These are phyloP conservation scores for Ilex asprella DNA, from an alignment of 257 asterid genomes.

Conservation along the genomic window DNA sequence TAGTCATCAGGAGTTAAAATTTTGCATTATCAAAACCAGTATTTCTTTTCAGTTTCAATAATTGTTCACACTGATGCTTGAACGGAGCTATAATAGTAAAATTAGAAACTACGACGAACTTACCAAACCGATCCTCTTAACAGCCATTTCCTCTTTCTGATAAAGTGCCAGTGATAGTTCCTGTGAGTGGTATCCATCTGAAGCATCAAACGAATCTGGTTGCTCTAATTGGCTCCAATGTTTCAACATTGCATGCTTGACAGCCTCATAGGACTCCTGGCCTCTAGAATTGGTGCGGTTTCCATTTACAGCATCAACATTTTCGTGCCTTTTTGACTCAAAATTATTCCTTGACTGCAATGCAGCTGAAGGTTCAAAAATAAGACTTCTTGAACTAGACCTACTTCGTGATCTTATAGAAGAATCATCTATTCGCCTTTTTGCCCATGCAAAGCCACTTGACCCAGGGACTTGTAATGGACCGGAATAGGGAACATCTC, in stretches of 20 bases:
- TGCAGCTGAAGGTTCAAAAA: constrained; percentile 56
- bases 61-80: too few relatives aligned
- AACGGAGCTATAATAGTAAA: not conserved
- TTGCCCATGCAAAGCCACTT: constrained; percentile 97
- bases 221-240: constrained; percentile 79
- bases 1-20: too few relatives aligned
- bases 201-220: constrained; percentile 66
- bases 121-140: constrained; percentile 64
- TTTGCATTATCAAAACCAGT: too few relatives aligned
- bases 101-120: constrained; percentile 7
- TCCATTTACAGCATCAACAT: constrained; percentile 32
- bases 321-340: constrained; percentile 46
- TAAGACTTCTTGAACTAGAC: constrained; percentile 87
- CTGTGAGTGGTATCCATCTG: constrained; percentile 79
- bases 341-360: constrained; percentile 44
- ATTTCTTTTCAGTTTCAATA: too few relatives aligned
- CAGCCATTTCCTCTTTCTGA: constrained; percentile 54
- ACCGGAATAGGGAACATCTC: constrained; percentile 66
- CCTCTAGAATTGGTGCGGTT: constrained; percentile 30
- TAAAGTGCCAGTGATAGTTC: constrained; percentile 70
- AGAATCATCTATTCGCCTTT: constrained; percentile 50
- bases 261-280: constrained; percentile 37
- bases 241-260: constrained; percentile 41
- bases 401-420: constrained; percentile 67
- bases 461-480: constrained; percentile 88